Base-by-base conservation (phyloP, 805 yeast species). In the Myxozyma udenii region DNA sequence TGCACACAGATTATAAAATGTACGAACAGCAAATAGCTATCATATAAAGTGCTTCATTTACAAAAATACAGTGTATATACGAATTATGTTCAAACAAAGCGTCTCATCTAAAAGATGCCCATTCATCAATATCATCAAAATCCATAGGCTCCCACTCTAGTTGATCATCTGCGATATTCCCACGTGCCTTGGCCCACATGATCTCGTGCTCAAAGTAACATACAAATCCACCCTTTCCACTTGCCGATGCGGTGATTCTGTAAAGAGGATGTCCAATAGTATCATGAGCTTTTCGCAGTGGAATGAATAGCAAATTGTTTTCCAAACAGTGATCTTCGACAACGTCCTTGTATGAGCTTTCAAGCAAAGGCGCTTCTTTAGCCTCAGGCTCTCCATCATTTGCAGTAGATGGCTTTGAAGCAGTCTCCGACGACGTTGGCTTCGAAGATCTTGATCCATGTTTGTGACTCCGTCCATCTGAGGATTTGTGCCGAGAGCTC, bases 141-240 rank as follows among this genome's bases (percentile, higher is more conserved):
- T 46, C 59, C 38, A 76, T 64, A 1, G 85, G 84, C 46, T 66
- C 69, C 63, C 67, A 80, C 3, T 57, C 64, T 16, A 54, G 19
- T 2, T 60, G 69, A 3, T 53, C 61, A 1, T 55, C 47, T 7
- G 53, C 53, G 12, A 30, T 39, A 16, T 30, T 36, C 18, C 49
- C 52, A 14, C 47, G 43, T 28, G 12, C 48, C 33, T 68, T 65
- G 14, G 78, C 62, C 78, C 80, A 87, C 22, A 88, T 60, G 1
- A 86, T 82, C 58, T 87, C 90, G 41, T 82, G 81, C 32, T 77
- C 76, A 4, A 86, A 73, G 55, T 78, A 86, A 14, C 78, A 72
- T 35, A 58, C 12, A 36, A 74, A 12, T 0, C 74, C 71, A 3
- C 60, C 66, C 22, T 61, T 64, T 6, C 76, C 75, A 4, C 41